Conservation (phyloP, 805 yeast species). For the Cyberlindnera bimundalis region DNA sequence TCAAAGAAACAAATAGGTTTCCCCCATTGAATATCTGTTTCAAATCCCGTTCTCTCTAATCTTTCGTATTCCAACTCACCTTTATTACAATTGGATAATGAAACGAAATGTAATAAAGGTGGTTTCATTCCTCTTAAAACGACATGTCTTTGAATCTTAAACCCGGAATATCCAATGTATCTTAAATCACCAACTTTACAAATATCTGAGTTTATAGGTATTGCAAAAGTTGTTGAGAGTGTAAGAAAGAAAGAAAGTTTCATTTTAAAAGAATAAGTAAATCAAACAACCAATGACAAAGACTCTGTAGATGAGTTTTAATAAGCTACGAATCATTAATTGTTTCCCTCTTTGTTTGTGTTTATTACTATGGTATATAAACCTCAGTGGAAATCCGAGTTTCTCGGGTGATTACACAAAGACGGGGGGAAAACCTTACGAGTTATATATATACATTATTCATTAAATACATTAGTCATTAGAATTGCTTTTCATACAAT, state of each 20-base stretch:
- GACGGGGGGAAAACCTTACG: too few relatives aligned
- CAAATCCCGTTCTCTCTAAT: slow-evolving; percentile 31
- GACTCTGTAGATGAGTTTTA: slow-evolving; percentile 3
- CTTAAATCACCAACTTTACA: slow-evolving; percentile 4
- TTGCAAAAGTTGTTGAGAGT: too few relatives aligned
- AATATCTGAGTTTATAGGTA: neutral
- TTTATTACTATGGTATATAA: too few relatives aligned
- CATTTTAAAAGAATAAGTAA: slow-evolving; percentile 7
- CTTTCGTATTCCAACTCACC: slow-evolving; percentile 48
- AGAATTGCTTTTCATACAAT: slow-evolving; percentile 2
- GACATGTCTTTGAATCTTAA: slow-evolving; percentile 48
- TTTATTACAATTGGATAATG: slow-evolving; percentile 47
- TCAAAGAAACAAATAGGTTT: slow-evolving; percentile 39
- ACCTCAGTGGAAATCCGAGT: too few relatives aligned
- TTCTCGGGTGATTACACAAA: too few relatives aligned
- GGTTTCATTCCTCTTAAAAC: slow-evolving; percentile 36
- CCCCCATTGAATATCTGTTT: slow-evolving; percentile 47
- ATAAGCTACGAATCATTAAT: too few relatives aligned
- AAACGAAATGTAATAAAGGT: slow-evolving; percentile 40
- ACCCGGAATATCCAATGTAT: slow-evolving; percentile 46
- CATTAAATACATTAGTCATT: too few relatives aligned
- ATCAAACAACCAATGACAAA: slow-evolving; percentile 8
- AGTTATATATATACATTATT: too few relatives aligned
- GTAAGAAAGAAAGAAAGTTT: neutral
- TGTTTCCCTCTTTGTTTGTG: too few relatives aligned